Percentiles rank a stretch among this genome's conserved stretches.
Conservation (phyloP, 257 asterid genomes). For the Avicennia marina region DNA sequence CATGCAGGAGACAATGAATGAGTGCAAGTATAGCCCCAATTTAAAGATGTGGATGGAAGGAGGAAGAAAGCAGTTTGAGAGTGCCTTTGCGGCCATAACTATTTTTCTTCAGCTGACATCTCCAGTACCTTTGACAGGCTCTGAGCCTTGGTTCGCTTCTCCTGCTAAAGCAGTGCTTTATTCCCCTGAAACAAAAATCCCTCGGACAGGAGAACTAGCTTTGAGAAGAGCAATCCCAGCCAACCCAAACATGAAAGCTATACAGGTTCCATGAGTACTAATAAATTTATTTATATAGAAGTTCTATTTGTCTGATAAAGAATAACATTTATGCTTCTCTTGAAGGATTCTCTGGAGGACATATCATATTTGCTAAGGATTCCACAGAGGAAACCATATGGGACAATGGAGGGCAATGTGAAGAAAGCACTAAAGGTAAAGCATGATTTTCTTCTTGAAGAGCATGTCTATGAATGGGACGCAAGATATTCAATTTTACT, state of each 20-base stretch:
- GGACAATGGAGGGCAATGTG: conserved; percentile 98
- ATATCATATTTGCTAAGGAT: conserved; percentile 92
- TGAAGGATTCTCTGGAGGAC: conserved; percentile 88
- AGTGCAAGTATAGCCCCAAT: conserved; percentile 18
- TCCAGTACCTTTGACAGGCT: conserved; percentile 51
- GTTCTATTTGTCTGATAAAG: background rate
- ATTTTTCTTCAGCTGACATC: conserved; percentile 60
- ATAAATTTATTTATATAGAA: background rate
- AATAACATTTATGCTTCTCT: conserved; percentile 9
- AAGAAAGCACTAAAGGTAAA: conserved; percentile 87
- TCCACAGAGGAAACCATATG: conserved; percentile 96
- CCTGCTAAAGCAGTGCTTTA: conserved; percentile 91
- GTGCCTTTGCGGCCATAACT: conserved; percentile 41
- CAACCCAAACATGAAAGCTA: conserved; percentile 85
- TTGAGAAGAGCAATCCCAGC: conserved; percentile 97
- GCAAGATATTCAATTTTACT: background rate
- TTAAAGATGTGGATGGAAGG: conserved; percentile 30
- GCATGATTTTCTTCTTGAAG: conserved; percentile 8
- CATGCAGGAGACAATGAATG: conserved; percentile 50
- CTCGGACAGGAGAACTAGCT: conserved; percentile 96
- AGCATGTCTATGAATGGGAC: conserved; percentile 1
- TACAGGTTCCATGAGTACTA: conserved; percentile 53
- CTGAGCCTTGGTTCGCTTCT: conserved; percentile 37
- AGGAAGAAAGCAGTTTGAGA: conserved; percentile 41
- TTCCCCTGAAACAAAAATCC: conserved; percentile 93